Base-by-base conservation (phyloP, 2,329 filamentous ascomycete genomes). In the Monilinia fructicola region DNA sequence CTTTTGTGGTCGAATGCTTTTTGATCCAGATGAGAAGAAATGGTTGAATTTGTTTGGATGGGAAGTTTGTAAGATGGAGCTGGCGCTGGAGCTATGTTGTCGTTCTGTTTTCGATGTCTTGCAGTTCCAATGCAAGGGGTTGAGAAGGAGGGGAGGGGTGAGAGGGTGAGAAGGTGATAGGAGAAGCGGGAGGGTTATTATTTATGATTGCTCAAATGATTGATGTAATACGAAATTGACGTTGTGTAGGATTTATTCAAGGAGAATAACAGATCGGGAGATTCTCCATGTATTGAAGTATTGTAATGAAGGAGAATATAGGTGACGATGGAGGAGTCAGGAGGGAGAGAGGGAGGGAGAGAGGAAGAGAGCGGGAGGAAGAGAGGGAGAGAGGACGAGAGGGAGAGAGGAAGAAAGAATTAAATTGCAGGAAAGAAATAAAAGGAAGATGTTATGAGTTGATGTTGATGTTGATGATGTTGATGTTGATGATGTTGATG, bases 101-200 rank as follows among this genome's bases (percentile, higher is more conserved):
- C 9, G 31, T 35, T 35, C 31, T 35, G 31, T 10, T 26, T 35
- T 10, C 12, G 54, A 56, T 42, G 35, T 56, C 38, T 42, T 38
- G 35, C 38, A 14, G 40, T 62, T 23, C 44, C 40, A 54, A 62
- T 62, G 59, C 59, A 54, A 50, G 44, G 59, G 59, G 31, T 35
- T 35, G 31, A 35, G 31, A 6, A 53, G 44, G 48, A 53, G 54
- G 26, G 31, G 31, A 38, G 31, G 10, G 21, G n/a, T n/a, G n/a
- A n/a, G n/a, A n/a, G 31, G 31, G 31, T 0, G 31, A 35, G 31
- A 35, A 7, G 31, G 31, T 35, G 3, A 35, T 35, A 35, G 31
- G 31, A 35, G 31, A 35, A 35, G 31, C 6, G 31, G 1, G 31
- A 7, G 9, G 31, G 31, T 35, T 35, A 35, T 35, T 35, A 35